phyloP scores from a whole-genome alignment of 1,284 basidiomycete species.

The Fomitopsis palustris region DNA sequence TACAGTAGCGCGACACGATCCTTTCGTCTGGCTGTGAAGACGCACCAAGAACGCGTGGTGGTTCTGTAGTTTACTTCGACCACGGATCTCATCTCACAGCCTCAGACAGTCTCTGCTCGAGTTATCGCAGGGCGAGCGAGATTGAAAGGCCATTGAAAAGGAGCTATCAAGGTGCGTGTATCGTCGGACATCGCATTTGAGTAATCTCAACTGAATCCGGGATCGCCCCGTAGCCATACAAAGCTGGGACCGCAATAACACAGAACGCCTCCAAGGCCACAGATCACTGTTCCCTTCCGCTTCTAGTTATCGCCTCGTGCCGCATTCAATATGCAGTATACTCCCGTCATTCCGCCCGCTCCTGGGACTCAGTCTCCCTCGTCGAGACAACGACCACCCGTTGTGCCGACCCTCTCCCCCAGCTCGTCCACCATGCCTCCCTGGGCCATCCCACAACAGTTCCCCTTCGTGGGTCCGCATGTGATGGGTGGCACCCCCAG shows the following conservation, averaged over 20 bases:
- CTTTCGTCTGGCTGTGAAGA: neutral
- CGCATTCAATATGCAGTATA: constrained; percentile 13
- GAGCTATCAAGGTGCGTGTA: neutral
- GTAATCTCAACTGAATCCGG: neutral
- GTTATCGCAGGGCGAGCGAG: neutral
- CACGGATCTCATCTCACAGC: constrained; percentile 3
- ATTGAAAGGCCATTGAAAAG: neutral
- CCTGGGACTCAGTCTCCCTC: constrained; percentile 16
- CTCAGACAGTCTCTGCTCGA: neutral
- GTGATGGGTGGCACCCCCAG: constrained; percentile 18
- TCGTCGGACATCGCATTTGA: neutral
- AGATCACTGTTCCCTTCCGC: neutral
- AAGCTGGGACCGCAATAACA: neutral
- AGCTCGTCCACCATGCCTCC: constrained; percentile 11
- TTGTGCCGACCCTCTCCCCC: constrained; percentile 24
- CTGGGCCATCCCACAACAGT: constrained; percentile 16
- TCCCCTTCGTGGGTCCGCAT: constrained; percentile 12
- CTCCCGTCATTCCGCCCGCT: constrained; percentile 19
- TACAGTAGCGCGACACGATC: neutral
- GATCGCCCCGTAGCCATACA: neutral
- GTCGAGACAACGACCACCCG: constrained; percentile 16
- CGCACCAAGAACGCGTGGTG: neutral
- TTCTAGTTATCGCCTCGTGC: neutral
- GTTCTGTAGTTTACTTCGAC: neutral
- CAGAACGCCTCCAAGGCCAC: neutral